phyloP scores from a whole-genome alignment of 257 asterid genomes.

The Nicotiana attenuata region DNA sequence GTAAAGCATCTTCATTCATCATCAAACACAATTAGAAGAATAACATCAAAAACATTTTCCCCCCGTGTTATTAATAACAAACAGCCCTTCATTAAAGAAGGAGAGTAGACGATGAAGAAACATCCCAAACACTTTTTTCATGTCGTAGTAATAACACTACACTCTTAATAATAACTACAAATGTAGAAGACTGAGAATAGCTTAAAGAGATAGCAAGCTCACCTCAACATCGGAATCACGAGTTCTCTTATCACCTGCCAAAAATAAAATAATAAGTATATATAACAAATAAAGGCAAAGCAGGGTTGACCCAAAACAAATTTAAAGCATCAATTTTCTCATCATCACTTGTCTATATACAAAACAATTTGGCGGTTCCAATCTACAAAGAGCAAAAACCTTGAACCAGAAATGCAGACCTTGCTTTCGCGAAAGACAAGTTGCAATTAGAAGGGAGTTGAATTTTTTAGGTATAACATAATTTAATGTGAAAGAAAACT shows the following conservation, averaged over 20 bases:
- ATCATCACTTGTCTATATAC: neutral
- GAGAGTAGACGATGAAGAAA: neutral
- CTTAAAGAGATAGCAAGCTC: neutral
- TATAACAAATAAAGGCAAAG: neutral
- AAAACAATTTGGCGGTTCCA: neutral
- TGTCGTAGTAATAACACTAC: neutral
- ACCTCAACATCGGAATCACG: neutral
- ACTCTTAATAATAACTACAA: neutral
- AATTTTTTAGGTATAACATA: neutral
- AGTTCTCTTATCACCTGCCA: neutral
- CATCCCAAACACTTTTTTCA: neutral
- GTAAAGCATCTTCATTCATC: neutral
- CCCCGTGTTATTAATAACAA: neutral
- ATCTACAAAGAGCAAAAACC: neutral
- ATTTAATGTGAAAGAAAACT: too few relatives aligned
- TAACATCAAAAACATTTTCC: neutral
- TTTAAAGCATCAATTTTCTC: neutral
- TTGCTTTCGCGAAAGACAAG: neutral
- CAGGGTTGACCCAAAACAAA: neutral
- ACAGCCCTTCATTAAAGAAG: neutral
- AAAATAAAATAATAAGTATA: neutral
- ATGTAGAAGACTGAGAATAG: neutral
- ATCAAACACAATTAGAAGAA: neutral
- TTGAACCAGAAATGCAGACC: neutral
- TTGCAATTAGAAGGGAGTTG: neutral